Base-by-base conservation (phyloP, 768 basidiomycete genomes). In the Boletus tylopilopsis region DNA sequence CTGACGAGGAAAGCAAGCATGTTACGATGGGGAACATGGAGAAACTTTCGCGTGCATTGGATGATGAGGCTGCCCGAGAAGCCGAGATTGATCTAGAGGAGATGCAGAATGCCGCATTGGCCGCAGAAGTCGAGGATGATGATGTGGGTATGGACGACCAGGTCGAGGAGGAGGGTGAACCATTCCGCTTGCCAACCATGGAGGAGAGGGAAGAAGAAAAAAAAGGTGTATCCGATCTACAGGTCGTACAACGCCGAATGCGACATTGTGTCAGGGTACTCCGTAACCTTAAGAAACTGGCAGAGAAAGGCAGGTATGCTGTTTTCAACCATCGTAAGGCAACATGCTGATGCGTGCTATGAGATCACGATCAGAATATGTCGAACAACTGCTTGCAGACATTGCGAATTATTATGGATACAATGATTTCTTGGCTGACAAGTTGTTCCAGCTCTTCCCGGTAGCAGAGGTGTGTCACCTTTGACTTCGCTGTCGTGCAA, bases 361-460 rank as follows among this genome's bases (percentile, higher is more conserved):
- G 62, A 96, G 95, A 56, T 80, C 91, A 51, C 79, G 96, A 27
- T 81, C 91, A 29, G 95, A 99, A 62, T 94, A 97, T 56, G 78
- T 87, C 25, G 83, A 86, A 35, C 95, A 97, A 66, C 73, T 99
- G 41, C 72, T 94, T 11, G 74, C 83, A 23, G 96, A 99, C 59
- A 93, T 98, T 57, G 85, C 85, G 22, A 93, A 81, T 62, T 98
- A 99, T 72, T 98, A 97, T 64, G 96, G 96, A 24, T 99, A 99
- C 73, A 98, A 97, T 60, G 85, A 88, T 6, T 98, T 94, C 72
- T 78, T 99, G 37, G 82, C 87, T 2, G 93, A 95, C 64, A 98
- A 98, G 71, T 73, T 99, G 15, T 94, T 97, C 74, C 84, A 87
- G 53, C 75, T 99, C 19, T 98, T 99, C 73, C 81, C 94, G 3